Conservation (phyloP, 73 alveolate genomes). For the Durusdinium trenchii region DNA sequence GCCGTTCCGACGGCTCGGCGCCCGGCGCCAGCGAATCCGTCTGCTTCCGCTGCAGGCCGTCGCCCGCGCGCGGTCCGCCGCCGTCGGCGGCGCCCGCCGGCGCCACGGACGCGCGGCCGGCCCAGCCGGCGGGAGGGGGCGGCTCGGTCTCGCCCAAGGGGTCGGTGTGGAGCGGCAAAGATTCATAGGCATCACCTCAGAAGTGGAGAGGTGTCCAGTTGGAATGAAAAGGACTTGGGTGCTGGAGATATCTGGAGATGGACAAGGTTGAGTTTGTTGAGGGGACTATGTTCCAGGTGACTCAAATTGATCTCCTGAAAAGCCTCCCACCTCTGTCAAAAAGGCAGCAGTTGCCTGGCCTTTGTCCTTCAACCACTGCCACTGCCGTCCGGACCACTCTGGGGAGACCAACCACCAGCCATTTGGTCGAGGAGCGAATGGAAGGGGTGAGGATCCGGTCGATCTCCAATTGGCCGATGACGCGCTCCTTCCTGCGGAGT, state of each 20-base stretch:
- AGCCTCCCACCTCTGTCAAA: no score
- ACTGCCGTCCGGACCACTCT: not conserved
- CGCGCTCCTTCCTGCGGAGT: constrained; percentile 58
- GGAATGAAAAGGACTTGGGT: no score
- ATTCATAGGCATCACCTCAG: constrained; percentile 71
- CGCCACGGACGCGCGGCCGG: constrained; percentile 11
- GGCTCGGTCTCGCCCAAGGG: constrained; percentile 77
- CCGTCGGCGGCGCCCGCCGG: not conserved
- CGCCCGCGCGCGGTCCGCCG: not conserved
- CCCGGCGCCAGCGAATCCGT: not conserved
- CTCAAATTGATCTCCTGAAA: no score
- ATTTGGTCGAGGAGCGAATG: not conserved
- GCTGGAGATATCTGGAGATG: no score
- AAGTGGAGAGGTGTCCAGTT: no score
- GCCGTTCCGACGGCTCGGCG: not conserved
- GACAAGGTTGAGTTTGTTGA: no score
- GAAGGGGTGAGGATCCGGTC: constrained; percentile 88
- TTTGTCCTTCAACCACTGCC: not conserved
- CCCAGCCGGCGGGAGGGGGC: constrained; percentile 92
- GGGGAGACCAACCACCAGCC: not conserved
- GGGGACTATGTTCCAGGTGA: no score
- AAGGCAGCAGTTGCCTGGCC: no score
- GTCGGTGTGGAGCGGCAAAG: constrained; percentile 61
- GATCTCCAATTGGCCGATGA: constrained; percentile 85
- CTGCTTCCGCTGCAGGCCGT: not conserved